phyloP scores from a whole-genome alignment of 345 rosid genomes.

The Pistacia integerrima region DNA sequence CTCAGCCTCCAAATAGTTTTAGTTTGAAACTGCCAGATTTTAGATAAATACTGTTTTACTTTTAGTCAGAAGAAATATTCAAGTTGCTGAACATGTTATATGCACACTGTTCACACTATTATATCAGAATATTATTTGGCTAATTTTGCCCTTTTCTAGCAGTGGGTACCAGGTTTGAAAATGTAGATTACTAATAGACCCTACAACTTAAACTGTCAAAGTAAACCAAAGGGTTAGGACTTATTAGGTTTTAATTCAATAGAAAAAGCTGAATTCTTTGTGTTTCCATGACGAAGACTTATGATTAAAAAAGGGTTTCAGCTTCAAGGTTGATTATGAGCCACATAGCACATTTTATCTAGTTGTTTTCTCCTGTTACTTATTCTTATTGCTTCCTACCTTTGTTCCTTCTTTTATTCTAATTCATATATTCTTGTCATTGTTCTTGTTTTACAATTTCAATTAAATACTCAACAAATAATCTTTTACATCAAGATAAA shows the following conservation, averaged over 20 bases:
- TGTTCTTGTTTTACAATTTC: not conserved
- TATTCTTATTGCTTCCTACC: not conserved
- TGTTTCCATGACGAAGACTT: not conserved
- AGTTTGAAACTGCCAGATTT: not conserved
- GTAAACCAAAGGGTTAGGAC: too few relatives aligned
- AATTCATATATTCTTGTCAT: not conserved
- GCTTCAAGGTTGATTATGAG: not conserved
- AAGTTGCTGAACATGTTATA: not conserved
- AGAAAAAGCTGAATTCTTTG: not conserved
- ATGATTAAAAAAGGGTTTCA: not conserved
- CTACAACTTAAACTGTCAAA: too few relatives aligned
- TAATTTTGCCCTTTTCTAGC: not conserved
- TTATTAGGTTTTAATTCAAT: not conserved
- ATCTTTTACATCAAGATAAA: not conserved
- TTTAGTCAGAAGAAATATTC: not conserved
- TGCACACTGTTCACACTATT: not conserved
- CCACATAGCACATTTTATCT: not conserved
- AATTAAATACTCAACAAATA: not conserved
- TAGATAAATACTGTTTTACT: not conserved
- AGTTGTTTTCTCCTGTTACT: not conserved
- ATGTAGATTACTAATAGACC: too few relatives aligned
- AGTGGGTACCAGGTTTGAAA: too few relatives aligned
- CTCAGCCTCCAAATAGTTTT: not conserved
- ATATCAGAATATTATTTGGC: not conserved
- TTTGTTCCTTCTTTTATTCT: not conserved